A percentile compares a stretch with the other conserved stretches of the same genome.
These are phyloP conservation scores for Lipomyces lipofer DNA, from an alignment of 805 yeast genomes.

Conservation along the genomic window DNA sequence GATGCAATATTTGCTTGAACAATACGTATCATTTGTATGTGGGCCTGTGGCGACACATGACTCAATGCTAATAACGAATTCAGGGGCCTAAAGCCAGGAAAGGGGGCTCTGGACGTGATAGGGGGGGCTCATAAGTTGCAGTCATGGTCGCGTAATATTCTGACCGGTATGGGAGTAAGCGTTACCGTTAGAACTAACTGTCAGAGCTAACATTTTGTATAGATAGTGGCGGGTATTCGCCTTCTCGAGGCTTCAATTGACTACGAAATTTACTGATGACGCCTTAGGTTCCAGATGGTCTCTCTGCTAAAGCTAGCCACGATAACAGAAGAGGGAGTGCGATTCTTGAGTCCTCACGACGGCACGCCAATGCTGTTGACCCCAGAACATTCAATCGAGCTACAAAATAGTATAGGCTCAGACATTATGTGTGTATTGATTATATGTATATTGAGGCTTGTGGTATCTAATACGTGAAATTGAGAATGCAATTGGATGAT, in stretches of 20 bases:
- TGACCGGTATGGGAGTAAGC: constrained; percentile 35
- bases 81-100: constrained; percentile 47
- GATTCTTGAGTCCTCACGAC: constrained; percentile 48
- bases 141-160: constrained; percentile 46
- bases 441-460: too few relatives aligned
- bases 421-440: constrained; percentile 46
- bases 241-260: neutral
- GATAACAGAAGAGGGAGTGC: constrained; percentile 50
- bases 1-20: constrained; percentile 47
- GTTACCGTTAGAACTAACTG: too few relatives aligned
- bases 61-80: too few relatives aligned
- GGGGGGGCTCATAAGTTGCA: constrained; percentile 50
- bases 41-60: too few relatives aligned
- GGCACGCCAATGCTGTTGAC: constrained; percentile 49
- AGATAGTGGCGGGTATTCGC: constrained; percentile 44
- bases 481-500: constrained; percentile 49
- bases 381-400: constrained; percentile 49
- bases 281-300: constrained; percentile 47
- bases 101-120: constrained; percentile 43
- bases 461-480: too few relatives aligned
- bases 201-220: too few relatives aligned
- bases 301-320: constrained; percentile 48
- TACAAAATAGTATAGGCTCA: constrained; percentile 48
- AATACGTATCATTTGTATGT: constrained; percentile 46
- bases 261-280: too few relatives aligned